Percentiles rank a stretch among this genome's conserved stretches.
These are phyloP conservation scores for Cystofilobasidium macerans DNA, from an alignment of 768 basidiomycete species.

Conservation along the genomic window DNA sequence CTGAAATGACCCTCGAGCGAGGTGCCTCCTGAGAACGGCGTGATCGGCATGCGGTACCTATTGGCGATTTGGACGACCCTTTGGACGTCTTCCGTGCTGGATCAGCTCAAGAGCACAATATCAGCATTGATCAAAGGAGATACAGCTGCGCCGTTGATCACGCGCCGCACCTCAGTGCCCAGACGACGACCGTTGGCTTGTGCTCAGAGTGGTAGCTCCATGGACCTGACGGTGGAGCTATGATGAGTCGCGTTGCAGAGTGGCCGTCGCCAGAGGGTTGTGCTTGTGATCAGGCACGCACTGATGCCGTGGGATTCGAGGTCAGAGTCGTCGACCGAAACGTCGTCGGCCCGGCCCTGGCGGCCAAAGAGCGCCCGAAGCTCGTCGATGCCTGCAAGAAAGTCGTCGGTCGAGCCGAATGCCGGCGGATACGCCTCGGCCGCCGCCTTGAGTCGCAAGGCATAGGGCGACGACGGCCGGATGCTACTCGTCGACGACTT, in stretches of 20 bases:
- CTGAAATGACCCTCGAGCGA: constrained; percentile 72
- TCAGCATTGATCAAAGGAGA: too few relatives aligned
- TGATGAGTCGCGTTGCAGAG: too few relatives aligned
- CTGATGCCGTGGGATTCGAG: constrained; percentile 54
- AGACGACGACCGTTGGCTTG: constrained; percentile 49
- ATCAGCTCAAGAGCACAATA: neutral
- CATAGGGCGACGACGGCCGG: neutral
- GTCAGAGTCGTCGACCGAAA: constrained; percentile 15
- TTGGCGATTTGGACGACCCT: constrained; percentile 62
- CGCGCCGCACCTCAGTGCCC: constrained; percentile 22
- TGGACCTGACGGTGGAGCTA: constrained; percentile 27
- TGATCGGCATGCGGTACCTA: constrained; percentile 62
- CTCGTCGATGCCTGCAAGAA: constrained; percentile 47
- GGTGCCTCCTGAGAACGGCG: constrained; percentile 73
- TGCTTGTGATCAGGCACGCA: too few relatives aligned
- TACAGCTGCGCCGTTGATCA: too few relatives aligned
- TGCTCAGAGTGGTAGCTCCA: constrained; percentile 51
- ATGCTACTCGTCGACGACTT: neutral
- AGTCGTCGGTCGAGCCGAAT: constrained; percentile 40
- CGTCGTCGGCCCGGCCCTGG: constrained; percentile 47
- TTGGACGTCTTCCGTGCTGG: constrained; percentile 32
- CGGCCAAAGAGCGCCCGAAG: constrained; percentile 42
- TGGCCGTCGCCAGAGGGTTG: too few relatives aligned
- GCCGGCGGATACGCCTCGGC: constrained; percentile 16
- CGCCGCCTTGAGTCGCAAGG: neutral